phyloP scores from a whole-genome alignment of 768 basidiomycete species.

The Pleurotus eryngii region DNA sequence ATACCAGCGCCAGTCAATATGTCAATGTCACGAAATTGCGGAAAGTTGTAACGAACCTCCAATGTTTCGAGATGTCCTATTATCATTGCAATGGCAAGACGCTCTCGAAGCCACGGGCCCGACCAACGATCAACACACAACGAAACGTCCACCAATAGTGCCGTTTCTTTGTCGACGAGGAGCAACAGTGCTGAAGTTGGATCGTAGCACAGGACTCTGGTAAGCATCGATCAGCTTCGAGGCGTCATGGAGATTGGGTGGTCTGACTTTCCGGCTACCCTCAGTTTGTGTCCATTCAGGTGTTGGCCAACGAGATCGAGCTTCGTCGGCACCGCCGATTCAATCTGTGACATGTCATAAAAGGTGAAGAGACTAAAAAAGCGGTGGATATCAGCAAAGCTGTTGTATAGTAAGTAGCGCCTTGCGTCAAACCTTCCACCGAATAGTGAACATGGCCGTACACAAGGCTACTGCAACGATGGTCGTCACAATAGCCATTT shows the following conservation, averaged over 20 bases:
- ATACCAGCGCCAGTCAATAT: conserved; percentile 8
- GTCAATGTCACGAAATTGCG: background rate
- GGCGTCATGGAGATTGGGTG: conserved; percentile 10
- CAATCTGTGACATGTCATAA: conserved; percentile 43
- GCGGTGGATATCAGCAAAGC: too few relatives aligned
- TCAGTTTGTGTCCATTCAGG: conserved; percentile 48
- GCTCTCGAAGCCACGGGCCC: conserved; percentile 50
- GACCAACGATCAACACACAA: conserved; percentile 43
- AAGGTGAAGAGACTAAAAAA: too few relatives aligned
- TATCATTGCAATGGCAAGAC: conserved; percentile 46
- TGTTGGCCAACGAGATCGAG: conserved; percentile 36
- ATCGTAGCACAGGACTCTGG: conserved; percentile 60
- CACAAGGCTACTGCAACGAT: too few relatives aligned
- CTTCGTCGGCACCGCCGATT: conserved; percentile 41
- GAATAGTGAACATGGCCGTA: too few relatives aligned
- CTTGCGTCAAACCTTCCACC: too few relatives aligned
- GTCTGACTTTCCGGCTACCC: conserved; percentile 57
- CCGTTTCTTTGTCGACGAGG: conserved; percentile 47
- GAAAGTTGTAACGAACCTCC: conserved; percentile 31
- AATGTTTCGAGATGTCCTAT: conserved; percentile 56
- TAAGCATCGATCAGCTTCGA: background rate
- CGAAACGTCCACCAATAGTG: conserved; percentile 54
- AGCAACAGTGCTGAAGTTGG: conserved; percentile 40
- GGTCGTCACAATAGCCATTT: too few relatives aligned
- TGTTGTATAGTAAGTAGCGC: too few relatives aligned